Evolutionary conservation across 2,329 filamentous ascomycete genomes (phyloP), one percentile per base, ranked within the genome.

Genomic region (Tolypocladium endophyticum): DNA sequence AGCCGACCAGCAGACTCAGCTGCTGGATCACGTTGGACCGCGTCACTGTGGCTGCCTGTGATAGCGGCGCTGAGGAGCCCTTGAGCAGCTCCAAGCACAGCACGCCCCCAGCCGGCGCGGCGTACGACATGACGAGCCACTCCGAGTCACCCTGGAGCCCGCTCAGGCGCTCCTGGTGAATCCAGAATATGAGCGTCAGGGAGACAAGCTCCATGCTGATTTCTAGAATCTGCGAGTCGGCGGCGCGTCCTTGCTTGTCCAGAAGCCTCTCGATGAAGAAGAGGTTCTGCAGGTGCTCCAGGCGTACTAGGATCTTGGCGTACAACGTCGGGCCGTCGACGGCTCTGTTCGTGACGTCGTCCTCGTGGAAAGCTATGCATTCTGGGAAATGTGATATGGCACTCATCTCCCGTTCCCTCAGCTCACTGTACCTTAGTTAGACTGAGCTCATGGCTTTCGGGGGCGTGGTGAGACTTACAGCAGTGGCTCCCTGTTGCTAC

Each of bases 261-360:
- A 85, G 72, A 0, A 85, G 76, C 25, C 83, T 74, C 63, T 85
- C 79, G 36, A 85, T 72, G 33, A 86, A 76, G 62, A 87, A 85
- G 8, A 81, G 72, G 55, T 83, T 84, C 53, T 84, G 79, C 0
- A 83, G 70, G 55, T 81, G 77, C 55, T 78, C 75, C 3, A 83
- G 72, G 8, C 74, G 73, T 1, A 81, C 68, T 4, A 82, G 69
- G n/a, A 80, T 72, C 5, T 77, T 70, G 25, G 72, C 70, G 58
- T 79, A 78, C 2, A 80, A 59, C 0, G 68, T 65, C 1, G 71
- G 64, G 0, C 11, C 50, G 30, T 53, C 30, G 9, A 53, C 30
- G 50, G 50, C 28, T 4, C 1, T 35, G 30, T 53, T 53, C 18
- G 28, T 35, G 30, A 35, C 20, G 11, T 53, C 50, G 30, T 18